These are phyloP conservation scores for Aspergillus sp. DNA, from an alignment of 2,329 filamentous ascomycete species.

Conservation along the genomic window DNA sequence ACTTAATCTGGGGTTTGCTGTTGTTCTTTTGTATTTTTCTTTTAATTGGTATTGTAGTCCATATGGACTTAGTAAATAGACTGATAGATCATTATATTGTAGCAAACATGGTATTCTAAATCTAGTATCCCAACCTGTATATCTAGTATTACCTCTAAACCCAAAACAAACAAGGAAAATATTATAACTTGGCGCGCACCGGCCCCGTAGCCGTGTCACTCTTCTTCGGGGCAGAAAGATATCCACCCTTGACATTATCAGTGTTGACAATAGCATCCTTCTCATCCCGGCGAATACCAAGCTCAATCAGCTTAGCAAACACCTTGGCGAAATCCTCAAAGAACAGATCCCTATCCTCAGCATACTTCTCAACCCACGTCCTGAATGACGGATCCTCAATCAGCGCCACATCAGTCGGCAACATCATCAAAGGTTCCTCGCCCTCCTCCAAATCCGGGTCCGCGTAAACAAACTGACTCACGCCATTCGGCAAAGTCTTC, in stretches of 20 bases:
- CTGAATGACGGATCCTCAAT: conserved; percentile 48
- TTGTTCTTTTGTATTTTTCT: too few relatives aligned
- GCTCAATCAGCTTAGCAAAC: conserved; percentile 55
- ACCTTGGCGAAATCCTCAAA: conserved; percentile 54
- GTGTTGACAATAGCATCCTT: conserved; percentile 48
- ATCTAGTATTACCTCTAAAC: too few relatives aligned
- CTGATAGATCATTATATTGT: too few relatives aligned
- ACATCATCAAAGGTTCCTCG: conserved; percentile 57
- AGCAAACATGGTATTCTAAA: too few relatives aligned
- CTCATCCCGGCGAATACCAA: conserved; percentile 53
- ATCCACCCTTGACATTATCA: conserved; percentile 53
- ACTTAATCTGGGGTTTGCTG: too few relatives aligned
- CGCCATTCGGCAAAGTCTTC: conserved; percentile 46
- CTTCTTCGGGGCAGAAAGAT: conserved; percentile 53
- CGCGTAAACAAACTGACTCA: conserved; percentile 53
- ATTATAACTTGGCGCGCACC: conserved; percentile 23
- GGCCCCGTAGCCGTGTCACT: conserved; percentile 23
- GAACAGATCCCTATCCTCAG: conserved; percentile 55
- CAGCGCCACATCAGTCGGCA: conserved; percentile 58
- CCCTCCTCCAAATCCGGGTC: conserved; percentile 47
- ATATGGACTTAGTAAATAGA: too few relatives aligned
- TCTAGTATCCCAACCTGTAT: too few relatives aligned
- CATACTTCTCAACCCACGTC: conserved; percentile 53
- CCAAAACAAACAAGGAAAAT: conserved; percentile 1
- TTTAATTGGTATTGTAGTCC: too few relatives aligned